Evolutionary conservation across 108 stramenopile genomes (phyloP).

Genomic region (Epithemia pelagica): DNA sequence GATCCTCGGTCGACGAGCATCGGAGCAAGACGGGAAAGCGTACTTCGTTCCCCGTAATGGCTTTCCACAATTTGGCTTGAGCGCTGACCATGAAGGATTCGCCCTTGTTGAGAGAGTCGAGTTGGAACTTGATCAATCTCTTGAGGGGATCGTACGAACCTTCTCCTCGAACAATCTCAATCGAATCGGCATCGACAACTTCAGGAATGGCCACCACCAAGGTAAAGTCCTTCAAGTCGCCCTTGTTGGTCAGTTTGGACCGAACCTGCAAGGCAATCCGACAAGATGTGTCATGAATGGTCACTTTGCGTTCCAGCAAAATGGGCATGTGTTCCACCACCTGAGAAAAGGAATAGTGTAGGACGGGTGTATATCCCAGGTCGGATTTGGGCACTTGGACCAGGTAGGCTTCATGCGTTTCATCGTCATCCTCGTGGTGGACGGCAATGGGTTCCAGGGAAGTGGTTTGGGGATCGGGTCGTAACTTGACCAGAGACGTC

Average conservation of each 20-base stretch:
- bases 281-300: slow-evolving; percentile 31
- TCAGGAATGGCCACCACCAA: slow-evolving; percentile 48
- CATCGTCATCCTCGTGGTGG: background rate
- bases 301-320: slow-evolving; percentile 47
- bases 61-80: slow-evolving; percentile 31
- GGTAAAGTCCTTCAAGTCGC: slow-evolving; percentile 49
- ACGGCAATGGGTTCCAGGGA: background rate
- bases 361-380: slow-evolving; percentile 32
- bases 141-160: slow-evolving; percentile 53
- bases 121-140: slow-evolving; percentile 54
- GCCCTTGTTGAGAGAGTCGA: slow-evolving; percentile 48
- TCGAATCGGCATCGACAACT: slow-evolving; percentile 28
- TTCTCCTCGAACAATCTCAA: slow-evolving; percentile 44
- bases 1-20: slow-evolving; percentile 51
- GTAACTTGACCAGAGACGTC: background rate
- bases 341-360: slow-evolving; percentile 26
- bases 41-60: slow-evolving; percentile 14
- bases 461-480: background rate
- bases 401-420: slow-evolving; percentile 4
- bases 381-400: slow-evolving; percentile 52
- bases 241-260: slow-evolving; percentile 58
- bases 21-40: slow-evolving; percentile 59
- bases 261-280: slow-evolving; percentile 71
- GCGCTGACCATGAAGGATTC: slow-evolving; percentile 59
- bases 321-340: slow-evolving; percentile 54